Base-by-base conservation (phyloP, 176 grass and related monocot genomes). In the Ananas comosus region DNA sequence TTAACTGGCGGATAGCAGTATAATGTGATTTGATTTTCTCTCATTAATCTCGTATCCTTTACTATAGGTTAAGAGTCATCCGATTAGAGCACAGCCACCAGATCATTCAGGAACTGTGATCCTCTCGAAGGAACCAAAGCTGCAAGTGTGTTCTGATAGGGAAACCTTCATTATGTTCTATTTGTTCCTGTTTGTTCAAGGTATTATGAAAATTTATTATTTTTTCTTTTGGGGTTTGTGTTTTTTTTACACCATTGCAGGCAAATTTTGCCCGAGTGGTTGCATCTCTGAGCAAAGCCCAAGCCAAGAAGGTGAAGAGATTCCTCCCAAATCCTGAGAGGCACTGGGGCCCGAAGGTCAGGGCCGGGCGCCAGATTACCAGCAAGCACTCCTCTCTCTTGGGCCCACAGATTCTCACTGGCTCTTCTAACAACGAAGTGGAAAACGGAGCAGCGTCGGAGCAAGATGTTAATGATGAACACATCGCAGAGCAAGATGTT, bases 271-370 rank as follows among this genome's bases (percentile, higher is more conserved):
- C 94, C 25, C 82, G 87, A 69, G 84, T 72, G 68, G 80, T 83
- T 51, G 80, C 84, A 67, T 86, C 94, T 22, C 77, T 90, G 16
- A 90, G 94, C 84, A 97, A 88, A 88, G 74, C 89, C 18, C 86
- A 90, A 66, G 75, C 79, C 2, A 93, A 90, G 70, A 97, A 97
- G 82, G 72, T 84, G n/a, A 85, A 90, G 13, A 71, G 94, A 8
- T 99, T 87, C 71, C 89, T 93, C 76, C 94, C 89, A 9, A 99
- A 99, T 77, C 94, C 94, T 14, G 89, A 90, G 74, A 84, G 85
- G 18, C 82, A 92, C 61, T 99, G 89, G 94, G 94, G 94, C 27
- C 89, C 94, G 0, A 99, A 99, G 84, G 80, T 88, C 63, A 88
- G 85, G 68, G 94, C 87, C 10, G 94, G 94, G 17, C 74, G 94